These are phyloP conservation scores for Neofusicoccum laricinum DNA, from an alignment of 2,329 filamentous ascomycete genomes.

Conservation along the genomic window DNA sequence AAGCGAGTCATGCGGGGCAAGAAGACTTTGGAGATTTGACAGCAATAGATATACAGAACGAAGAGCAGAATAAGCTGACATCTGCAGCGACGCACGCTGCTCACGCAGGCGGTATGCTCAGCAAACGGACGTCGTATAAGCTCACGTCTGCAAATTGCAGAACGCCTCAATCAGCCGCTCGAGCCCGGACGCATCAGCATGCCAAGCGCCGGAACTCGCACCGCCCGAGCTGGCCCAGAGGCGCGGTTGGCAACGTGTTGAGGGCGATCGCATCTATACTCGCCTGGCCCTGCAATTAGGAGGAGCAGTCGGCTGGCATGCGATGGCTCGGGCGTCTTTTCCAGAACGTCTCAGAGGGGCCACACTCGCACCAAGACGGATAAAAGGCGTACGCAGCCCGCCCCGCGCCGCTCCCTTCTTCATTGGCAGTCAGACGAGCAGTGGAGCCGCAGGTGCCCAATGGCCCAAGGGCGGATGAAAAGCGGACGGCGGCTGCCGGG, in stretches of 20 bases:
- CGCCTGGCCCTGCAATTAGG: slow-evolving; percentile 5
- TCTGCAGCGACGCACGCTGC: background rate
- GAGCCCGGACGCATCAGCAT: background rate
- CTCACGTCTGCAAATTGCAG: background rate
- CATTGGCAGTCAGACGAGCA: background rate
- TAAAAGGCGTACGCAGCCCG: slow-evolving; percentile 1
- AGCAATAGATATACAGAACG: background rate
- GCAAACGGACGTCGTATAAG: background rate
- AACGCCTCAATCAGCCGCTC: background rate
- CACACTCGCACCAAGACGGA: background rate
- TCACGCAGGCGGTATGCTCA: background rate
- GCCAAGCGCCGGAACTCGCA: background rate
- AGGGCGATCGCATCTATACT: background rate
- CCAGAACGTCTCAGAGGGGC: background rate
- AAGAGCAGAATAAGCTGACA: background rate
- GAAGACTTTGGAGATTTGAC: background rate
- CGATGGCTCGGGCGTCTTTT: background rate
- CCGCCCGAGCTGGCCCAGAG: background rate
- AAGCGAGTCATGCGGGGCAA: background rate
- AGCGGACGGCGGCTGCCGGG: background rate
- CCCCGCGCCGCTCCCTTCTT: background rate
- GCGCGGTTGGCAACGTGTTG: background rate
- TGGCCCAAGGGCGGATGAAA: too few species aligned
- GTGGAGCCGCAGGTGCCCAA: background rate
- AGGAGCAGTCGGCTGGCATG: background rate